A percentile compares a stretch with the other conserved stretches of the same genome.
These are phyloP conservation scores for Laguncularia racemosa DNA, from an alignment of 345 rosid species.

Conservation along the genomic window DNA sequence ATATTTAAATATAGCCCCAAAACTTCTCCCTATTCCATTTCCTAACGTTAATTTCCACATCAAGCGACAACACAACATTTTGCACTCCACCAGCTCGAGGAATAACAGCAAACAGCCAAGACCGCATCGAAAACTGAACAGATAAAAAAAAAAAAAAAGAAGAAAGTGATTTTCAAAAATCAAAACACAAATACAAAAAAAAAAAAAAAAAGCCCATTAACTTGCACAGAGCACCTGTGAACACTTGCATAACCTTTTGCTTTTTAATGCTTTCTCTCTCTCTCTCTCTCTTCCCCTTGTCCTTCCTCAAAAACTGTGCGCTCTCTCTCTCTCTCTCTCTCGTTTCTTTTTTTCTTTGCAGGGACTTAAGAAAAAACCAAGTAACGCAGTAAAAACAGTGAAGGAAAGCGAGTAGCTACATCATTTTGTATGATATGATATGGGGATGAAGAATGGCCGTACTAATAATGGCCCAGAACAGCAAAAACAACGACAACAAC, in stretches of 20 bases:
- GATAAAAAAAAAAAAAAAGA: background rate
- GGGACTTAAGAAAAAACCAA: background rate
- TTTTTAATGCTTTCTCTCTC: slow-evolving; percentile 34
- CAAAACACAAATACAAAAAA: background rate
- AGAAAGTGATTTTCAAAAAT: slow-evolving; percentile 1
- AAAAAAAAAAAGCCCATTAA: background rate
- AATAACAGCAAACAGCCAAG: no score
- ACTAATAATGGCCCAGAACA: slow-evolving; percentile 34
- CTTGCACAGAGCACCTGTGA: slow-evolving; percentile 6
- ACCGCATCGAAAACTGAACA: background rate
- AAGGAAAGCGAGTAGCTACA: background rate
- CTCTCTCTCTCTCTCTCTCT: slow-evolving; percentile 5
- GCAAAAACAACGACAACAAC: slow-evolving; percentile 25
- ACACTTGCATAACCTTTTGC: slow-evolving; percentile 34
- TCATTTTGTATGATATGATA: slow-evolving; percentile 11
- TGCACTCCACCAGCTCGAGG: no score
- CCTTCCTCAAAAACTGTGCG: slow-evolving; percentile 3
- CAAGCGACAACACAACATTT: no score
- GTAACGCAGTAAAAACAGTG: no score
- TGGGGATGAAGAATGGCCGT: slow-evolving; percentile 48
- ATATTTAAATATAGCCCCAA: no score
- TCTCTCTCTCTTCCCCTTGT: no score
- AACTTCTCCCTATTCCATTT: no score
- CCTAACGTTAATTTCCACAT: no score
- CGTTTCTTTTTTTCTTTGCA: slow-evolving; percentile 15